These are phyloP conservation scores for Stachybotrys chlorohalonatus DNA, from an alignment of 2,329 filamentous ascomycete species.

Conservation along the genomic window DNA sequence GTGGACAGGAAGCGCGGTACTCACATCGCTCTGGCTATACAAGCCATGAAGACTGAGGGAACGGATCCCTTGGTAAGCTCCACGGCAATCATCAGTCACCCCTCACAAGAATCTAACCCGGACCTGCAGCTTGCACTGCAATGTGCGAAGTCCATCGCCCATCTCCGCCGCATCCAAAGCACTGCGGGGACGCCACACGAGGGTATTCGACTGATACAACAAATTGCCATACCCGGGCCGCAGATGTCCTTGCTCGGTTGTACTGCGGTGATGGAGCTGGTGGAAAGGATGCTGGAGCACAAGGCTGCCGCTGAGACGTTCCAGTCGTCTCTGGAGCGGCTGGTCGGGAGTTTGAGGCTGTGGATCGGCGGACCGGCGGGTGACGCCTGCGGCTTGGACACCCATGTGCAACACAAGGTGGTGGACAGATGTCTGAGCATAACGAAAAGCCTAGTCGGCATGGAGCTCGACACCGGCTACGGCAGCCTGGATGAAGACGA, in stretches of 20 bases:
- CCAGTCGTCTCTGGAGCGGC: conserved; percentile 40
- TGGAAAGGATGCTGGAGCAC: conserved; percentile 42
- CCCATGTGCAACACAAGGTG: conserved; percentile 41
- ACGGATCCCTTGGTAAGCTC: conserved; percentile 13
- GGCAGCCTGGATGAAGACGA: conserved; percentile 40
- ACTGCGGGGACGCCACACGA: conserved; percentile 23
- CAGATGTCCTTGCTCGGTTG: conserved; percentile 49
- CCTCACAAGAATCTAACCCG: conserved; percentile 31
- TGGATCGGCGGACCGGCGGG: conserved; percentile 50
- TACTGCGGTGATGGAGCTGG: conserved; percentile 48
- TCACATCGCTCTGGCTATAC: conserved; percentile 47
- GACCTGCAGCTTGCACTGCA: conserved; percentile 49
- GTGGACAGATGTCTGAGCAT: conserved; percentile 47
- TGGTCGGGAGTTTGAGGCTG: conserved; percentile 48
- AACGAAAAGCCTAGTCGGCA: conserved; percentile 48
- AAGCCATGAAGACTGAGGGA: conserved; percentile 32
- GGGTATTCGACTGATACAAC: conserved; percentile 38
- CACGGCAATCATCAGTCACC: conserved; percentile 37
- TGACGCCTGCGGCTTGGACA: conserved; percentile 40
- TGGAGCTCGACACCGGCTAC: conserved; percentile 52
- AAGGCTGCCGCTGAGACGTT: conserved; percentile 37
- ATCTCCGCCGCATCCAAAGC: conserved; percentile 38
- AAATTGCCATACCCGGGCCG: conserved; percentile 34
- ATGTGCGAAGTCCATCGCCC: conserved; percentile 52
- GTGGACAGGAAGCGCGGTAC: conserved; percentile 42